Conservation (phyloP, 768 basidiomycete species). For the Agaricus blazei region DNA sequence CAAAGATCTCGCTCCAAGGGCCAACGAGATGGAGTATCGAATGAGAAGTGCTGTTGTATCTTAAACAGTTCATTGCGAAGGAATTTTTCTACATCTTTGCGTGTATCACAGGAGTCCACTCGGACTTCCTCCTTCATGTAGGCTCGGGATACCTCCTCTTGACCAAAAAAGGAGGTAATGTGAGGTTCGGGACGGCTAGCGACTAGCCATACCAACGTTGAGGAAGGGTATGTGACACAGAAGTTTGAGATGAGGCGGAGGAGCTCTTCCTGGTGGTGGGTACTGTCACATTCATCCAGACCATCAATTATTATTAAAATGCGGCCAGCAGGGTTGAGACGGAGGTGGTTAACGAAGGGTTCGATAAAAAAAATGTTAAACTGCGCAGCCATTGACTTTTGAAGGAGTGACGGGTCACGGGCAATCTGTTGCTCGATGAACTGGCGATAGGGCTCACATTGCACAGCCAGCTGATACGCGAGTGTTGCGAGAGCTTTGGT, state of each 20-base stretch:
- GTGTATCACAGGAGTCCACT: not conserved
- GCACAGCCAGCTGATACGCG: conserved; percentile 16
- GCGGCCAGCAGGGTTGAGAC: too few species aligned
- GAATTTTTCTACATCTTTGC: not conserved
- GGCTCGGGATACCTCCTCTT: too few species aligned
- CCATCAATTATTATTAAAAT: conserved; percentile 1
- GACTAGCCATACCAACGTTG: not conserved
- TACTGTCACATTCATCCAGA: not conserved
- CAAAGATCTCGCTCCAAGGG: not conserved
- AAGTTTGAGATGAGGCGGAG: not conserved
- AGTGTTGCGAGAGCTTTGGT: conserved; percentile 10
- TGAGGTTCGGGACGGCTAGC: conserved; percentile 1
- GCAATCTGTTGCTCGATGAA: conserved; percentile 9
- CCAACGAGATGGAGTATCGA: not conserved
- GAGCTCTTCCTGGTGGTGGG: not conserved
- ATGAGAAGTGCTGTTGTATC: not conserved
- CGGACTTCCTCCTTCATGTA: not conserved
- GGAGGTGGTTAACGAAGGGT: conserved; percentile 1
- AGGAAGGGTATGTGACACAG: not conserved
- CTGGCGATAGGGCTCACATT: not conserved
- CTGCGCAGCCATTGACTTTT: conserved; percentile 11
- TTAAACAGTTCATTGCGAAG: not conserved
- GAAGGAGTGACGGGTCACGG: conserved; percentile 5
- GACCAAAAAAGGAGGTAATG: not conserved
- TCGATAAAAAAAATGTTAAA: conserved; percentile 11